Evolutionary conservation across 208 protist genomes (phyloP).

Genomic region (Endotrypanum monterogeii): DNA sequence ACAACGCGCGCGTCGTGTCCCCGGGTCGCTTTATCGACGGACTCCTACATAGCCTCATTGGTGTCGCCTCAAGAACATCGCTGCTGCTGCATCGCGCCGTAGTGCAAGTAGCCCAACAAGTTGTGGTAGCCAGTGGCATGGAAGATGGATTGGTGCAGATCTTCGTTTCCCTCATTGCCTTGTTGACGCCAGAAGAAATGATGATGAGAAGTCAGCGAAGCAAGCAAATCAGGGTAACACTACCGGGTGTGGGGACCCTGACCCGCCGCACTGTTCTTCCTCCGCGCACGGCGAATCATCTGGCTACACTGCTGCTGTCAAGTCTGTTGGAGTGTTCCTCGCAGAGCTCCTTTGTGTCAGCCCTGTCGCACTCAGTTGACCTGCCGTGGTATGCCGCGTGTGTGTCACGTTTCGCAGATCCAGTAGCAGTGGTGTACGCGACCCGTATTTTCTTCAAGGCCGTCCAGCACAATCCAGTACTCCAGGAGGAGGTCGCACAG

Average conservation of each 20-base stretch:
- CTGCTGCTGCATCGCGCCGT: constrained; percentile 44
- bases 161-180: constrained; percentile 55
- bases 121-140: constrained; percentile 75
- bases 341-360: constrained; percentile 40
- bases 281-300: constrained; percentile 43
- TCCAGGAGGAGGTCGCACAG: constrained; percentile 53
- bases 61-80: constrained; percentile 29
- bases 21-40: constrained; percentile 71
- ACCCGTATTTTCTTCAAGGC: constrained; percentile 76
- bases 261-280: constrained; percentile 34
- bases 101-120: constrained; percentile 63
- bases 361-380: constrained; percentile 54
- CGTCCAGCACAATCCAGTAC: constrained; percentile 41
- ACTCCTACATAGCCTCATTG: constrained; percentile 67
- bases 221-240: constrained; percentile 28
- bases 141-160: constrained; percentile 58
- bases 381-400: constrained; percentile 73
- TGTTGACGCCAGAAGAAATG: constrained; percentile 55
- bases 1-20: constrained; percentile 63
- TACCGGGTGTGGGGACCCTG: constrained; percentile 43
- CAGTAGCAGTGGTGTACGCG: constrained; percentile 68
- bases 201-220: constrained; percentile 26
- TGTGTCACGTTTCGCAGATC: constrained; percentile 68
- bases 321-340: constrained; percentile 56
- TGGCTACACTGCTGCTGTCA: constrained; percentile 55